Evolutionary conservation across 169 alveolate genomes (phyloP), one percentile per base, ranked within the genome.

Genomic region (Eimeria maxima): DNA sequence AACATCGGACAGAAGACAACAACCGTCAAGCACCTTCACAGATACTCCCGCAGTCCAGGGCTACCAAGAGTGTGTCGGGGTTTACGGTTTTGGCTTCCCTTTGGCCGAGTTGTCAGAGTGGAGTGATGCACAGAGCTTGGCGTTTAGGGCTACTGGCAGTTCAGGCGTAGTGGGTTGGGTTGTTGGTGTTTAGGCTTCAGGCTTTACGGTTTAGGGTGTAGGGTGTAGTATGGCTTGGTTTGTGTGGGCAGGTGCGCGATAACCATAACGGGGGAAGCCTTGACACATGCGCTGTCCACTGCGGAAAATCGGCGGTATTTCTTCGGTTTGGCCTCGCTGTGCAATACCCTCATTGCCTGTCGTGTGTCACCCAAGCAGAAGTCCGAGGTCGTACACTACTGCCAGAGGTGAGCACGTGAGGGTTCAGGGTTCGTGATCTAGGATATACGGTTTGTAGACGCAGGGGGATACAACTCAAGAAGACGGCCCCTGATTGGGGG

Each of bases 301-400:
- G 97, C 96, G 81, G 96, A 90, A 74, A 91, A 95, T 67, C 90
- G 96, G 95, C 96, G 97, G 18, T 96, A 96, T 92, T 97, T 97
- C 78, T 97, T 95, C 76, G 96, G 98, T 29, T 65, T 97, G 65
- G 98, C 98, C 29, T 57, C 71, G 63, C 71, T 95, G 29, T 88
- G 95, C 83, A 67, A 93, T 16, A 91, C 97, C 50, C 99, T 99
- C 84, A 98, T 99, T 47, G 99, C 99, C 71, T 99, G 99, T 87
- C 98, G 99, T 91, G 99, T 99, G 29, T 98, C 99, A 0, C 99
- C 99, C 8, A 98, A 98, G 95, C 99, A 99, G 97, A 99, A 99
- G 97, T 98, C 99, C 45, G 99, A 98, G 96, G 99, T 99, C 90
- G 99, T 99, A 42, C 81, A 81, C 53, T 69, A 93, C 53, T 94